Percentiles rank a stretch among this genome's conserved stretches.
phyloP scores from a whole-genome alignment of 805 yeast genomes.

The Cyberlindnera americana region DNA sequence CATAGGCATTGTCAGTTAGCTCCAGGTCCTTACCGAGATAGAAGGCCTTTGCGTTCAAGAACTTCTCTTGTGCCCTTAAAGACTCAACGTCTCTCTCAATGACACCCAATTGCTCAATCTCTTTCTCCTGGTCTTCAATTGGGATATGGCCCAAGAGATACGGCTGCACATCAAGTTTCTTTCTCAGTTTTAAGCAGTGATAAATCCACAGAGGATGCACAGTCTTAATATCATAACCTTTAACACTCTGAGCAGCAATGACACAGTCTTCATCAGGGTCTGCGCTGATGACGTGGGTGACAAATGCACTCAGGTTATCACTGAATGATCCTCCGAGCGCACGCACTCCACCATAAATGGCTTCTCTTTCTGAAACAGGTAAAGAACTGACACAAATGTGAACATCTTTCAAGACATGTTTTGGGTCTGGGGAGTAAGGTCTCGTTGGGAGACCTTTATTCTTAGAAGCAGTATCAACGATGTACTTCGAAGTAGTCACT shows the following conservation, averaged over 20 bases:
- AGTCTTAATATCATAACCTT: slow-evolving; percentile 44
- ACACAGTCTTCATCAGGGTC: slow-evolving; percentile 57
- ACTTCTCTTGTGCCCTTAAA: slow-evolving; percentile 16
- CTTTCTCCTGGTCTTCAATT: slow-evolving; percentile 8
- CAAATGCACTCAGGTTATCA: slow-evolving; percentile 57
- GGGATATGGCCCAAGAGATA: slow-evolving; percentile 10
- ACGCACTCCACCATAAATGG: slow-evolving; percentile 59
- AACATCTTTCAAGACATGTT: slow-evolving; percentile 56
- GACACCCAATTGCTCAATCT: slow-evolving; percentile 15
- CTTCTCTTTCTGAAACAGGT: slow-evolving; percentile 58
- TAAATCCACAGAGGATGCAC: slow-evolving; percentile 82
- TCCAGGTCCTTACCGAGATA: slow-evolving; percentile 54
- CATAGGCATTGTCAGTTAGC: slow-evolving; percentile 41
- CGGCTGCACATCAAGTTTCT: slow-evolving; percentile 42
- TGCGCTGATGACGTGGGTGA: slow-evolving; percentile 73
- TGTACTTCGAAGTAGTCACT: slow-evolving; percentile 61
- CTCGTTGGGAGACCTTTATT: slow-evolving; percentile 47
- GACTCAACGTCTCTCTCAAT: slow-evolving; percentile 10
- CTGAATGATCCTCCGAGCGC: slow-evolving; percentile 76
- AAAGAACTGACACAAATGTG: slow-evolving; percentile 59
- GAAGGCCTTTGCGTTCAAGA: slow-evolving; percentile 44
- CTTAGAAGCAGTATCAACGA: slow-evolving; percentile 41
- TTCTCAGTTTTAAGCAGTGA: slow-evolving; percentile 55
- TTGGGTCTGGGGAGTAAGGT: slow-evolving; percentile 70
- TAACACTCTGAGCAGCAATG: slow-evolving; percentile 44